Percentiles rank a stretch among this genome's conserved stretches.
Evolutionary conservation across 352 stramenopile genomes (phyloP).

Genomic region (Pythium rhizo-oryzae): DNA sequence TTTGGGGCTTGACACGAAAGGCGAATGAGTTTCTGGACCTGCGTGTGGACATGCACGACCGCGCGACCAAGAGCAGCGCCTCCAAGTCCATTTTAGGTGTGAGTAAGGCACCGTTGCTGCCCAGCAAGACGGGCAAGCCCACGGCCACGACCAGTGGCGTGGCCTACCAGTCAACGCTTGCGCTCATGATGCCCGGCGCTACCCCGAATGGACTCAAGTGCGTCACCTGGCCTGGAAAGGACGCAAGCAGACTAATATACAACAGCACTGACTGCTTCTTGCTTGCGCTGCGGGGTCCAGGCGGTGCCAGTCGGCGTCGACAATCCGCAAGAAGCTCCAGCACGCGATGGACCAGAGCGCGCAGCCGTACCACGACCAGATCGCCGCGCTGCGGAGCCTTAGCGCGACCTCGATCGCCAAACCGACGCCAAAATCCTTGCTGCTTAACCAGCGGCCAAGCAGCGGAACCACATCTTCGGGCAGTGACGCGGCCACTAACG

Average conservation of each 20-base stretch:
- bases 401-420: conserved; percentile 24
- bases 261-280: background rate
- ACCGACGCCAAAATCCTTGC: conserved; percentile 26
- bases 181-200: conserved; percentile 26
- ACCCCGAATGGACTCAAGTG: conserved; percentile 31
- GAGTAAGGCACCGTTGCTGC: conserved; percentile 21
- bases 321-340: conserved; percentile 67
- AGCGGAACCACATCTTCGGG: background rate
- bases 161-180: conserved; percentile 14
- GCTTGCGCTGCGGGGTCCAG: conserved; percentile 20
- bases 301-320: conserved; percentile 67
- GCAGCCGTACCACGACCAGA: conserved; percentile 38
- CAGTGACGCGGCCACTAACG: background rate
- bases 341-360: conserved; percentile 54
- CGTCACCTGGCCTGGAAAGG: background rate
- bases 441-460: conserved; percentile 16
- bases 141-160: background rate
- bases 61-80: conserved; percentile 5
- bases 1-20: background rate
- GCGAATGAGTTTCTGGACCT: conserved; percentile 38
- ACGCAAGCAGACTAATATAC: background rate
- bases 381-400: conserved; percentile 43
- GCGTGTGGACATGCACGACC: conserved; percentile 34
- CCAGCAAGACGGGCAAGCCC: conserved; percentile 6
- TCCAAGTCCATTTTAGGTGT: conserved; percentile 11